Evolutionary conservation across 116 monocot genomes (phyloP), one percentile per base, ranked within the genome.

Genomic region (Cymodocea nodosa): DNA sequence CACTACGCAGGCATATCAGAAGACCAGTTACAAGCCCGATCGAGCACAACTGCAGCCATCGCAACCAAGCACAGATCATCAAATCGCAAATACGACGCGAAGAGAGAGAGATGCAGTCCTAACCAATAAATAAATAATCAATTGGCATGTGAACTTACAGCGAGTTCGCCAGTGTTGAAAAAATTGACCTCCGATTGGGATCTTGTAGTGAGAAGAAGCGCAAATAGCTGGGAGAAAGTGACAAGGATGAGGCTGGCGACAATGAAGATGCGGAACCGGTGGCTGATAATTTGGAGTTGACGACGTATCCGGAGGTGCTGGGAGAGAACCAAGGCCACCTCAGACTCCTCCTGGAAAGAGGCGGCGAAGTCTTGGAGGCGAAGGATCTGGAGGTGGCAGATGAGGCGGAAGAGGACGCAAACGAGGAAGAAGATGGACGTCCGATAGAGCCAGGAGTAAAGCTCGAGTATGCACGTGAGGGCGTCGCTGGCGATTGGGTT

Each of bases 401-500:
- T 86, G 37, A 89, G 80, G 35, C 84, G 72, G 74, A 94, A 94
- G 18, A 89, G 89, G 35, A 94, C 89, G 74, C 89, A 89, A 18
- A 78, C 75, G 20, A 89, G 65, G 75, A 94, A 82, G 82, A 87
- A 82, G 24, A 87, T 81, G 50, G 83, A 77, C 0, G 77, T 83
- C 12, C 93, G 71, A 72, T 93, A 93, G 4, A 84, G 74, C 83
- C 88, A 93, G 0, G 93, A 93, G 34, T 70, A 80, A 15, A 93
- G 71, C 76, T 93, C 93, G 12, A 86, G 63, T 0, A 55, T 5
- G 76, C 72, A 85, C 17, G 70, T 75, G 50, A 81, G 40, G 9
- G 57, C 74, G 22, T 81, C 84, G 4, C 76, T 76, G 19, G 60
- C 67, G 3, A 60, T 50, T 6, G 51, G 67, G 67, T 71, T 78